phyloP scores from a whole-genome alignment of 2,329 filamentous ascomycete species.

The Fonsecaea multimorphosa region DNA sequence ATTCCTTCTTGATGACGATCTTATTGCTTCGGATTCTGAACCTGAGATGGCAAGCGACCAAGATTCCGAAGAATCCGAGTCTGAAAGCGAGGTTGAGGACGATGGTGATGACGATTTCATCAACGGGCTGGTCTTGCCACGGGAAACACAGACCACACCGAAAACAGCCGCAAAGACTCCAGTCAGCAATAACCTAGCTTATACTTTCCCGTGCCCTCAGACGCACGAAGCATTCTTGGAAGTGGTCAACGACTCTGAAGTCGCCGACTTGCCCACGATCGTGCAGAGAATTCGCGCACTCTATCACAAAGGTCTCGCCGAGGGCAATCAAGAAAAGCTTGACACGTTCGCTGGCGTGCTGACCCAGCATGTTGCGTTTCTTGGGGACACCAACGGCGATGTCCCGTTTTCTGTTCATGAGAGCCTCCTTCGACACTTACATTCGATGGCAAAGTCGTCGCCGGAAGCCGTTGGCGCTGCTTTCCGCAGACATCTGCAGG shows the following conservation, averaged over 20 bases:
- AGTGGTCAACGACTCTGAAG: constrained; percentile 66
- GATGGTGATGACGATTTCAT: constrained; percentile 74
- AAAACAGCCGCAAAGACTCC: constrained; percentile 64
- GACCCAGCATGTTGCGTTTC: constrained; percentile 63
- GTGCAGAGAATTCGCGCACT: constrained; percentile 88
- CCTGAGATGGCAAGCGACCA: constrained; percentile 50
- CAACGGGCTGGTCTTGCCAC: constrained; percentile 64
- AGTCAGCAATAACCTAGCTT: constrained; percentile 66
- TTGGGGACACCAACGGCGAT: constrained; percentile 54
- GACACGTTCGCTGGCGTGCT: constrained; percentile 58
- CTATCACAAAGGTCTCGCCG: constrained; percentile 86
- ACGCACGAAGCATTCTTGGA: constrained; percentile 75
- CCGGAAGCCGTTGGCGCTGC: constrained; percentile 76
- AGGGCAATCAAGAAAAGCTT: constrained; percentile 84
- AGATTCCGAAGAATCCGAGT: constrained; percentile 51
- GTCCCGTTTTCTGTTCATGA: constrained; percentile 72
- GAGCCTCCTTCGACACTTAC: constrained; percentile 82
- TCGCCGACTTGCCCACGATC: constrained; percentile 73
- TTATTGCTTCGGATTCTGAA: constrained; percentile 80
- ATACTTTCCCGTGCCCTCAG: constrained; percentile 84
- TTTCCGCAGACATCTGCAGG: constrained; percentile 74
- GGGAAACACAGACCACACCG: constrained; percentile 47
- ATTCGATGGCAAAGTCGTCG: constrained; percentile 88
- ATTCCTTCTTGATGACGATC: constrained; percentile 86
- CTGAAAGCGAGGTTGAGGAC: constrained; percentile 63